phyloP scores from a whole-genome alignment of 768 basidiomycete genomes.

The Tulasnella sp. region DNA sequence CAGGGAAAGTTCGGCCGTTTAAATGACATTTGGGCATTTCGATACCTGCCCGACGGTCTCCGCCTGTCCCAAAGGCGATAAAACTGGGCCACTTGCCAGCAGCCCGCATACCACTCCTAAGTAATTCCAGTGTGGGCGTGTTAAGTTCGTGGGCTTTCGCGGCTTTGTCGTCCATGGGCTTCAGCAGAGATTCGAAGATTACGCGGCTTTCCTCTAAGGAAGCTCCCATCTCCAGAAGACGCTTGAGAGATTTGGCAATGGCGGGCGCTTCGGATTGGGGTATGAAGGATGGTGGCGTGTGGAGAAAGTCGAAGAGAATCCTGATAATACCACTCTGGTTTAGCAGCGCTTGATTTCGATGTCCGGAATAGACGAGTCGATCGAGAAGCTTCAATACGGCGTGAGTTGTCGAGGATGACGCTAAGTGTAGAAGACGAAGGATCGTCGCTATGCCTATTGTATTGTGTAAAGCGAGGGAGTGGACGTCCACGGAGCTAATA shows the following conservation, averaged over 20 bases:
- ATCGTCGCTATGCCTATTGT: constrained; percentile 61
- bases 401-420: constrained; percentile 45
- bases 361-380: constrained; percentile 53
- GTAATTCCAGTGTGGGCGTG: constrained; percentile 52
- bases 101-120: constrained; percentile 66
- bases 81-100: constrained; percentile 65
- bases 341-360: constrained; percentile 66
- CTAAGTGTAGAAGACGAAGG: constrained; percentile 47
- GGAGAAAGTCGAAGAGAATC: constrained; percentile 50
- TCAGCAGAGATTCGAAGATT: constrained; percentile 50
- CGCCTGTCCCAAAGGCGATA: constrained; percentile 59
- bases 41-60: constrained; percentile 50
- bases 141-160: constrained; percentile 20
- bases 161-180: constrained; percentile 8
- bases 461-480: constrained; percentile 18
- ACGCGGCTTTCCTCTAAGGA: constrained; percentile 58
- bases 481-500: neutral
- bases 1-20: constrained; percentile 52
- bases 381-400: constrained; percentile 61
- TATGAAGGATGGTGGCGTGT: constrained; percentile 26
- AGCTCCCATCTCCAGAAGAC: constrained; percentile 72
- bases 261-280: constrained; percentile 13
- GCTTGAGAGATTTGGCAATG: constrained; percentile 56
- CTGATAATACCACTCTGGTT: constrained; percentile 55
- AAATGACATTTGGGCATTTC: constrained; percentile 29